Evolutionary conservation across 768 basidiomycete genomes (phyloP), one percentile per base, ranked within the genome.

Genomic region (Pulveroboletus sp.): DNA sequence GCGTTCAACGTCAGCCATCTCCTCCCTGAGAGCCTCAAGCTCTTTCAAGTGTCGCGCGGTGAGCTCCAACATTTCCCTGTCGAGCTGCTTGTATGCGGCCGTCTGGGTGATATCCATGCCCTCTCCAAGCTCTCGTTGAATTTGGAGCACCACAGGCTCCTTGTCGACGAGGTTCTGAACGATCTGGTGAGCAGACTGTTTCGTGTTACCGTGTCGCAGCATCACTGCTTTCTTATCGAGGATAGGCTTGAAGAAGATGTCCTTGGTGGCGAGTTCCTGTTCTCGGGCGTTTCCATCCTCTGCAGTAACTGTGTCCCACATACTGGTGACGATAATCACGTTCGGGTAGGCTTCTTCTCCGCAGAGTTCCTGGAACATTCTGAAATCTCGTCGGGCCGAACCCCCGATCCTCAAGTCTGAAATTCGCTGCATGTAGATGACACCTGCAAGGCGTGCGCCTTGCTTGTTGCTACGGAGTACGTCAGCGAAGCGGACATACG

Each of bases 361-460:
- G 46, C 80, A 82, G 22, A 82, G 69, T 57, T 74, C 69, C 27
- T 73, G 65, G 66, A 81, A 80, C 69, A 80, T 73, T 43, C 70
- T 68, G 48, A 78, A 75, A 56, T 77, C 78, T 49, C 73, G 71
- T 17, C 68, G 69, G 12, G 77, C 73, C 26, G 73, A 73, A 13
- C 75, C 75, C 29, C 74, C 74, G 55, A 81, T 69, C 46, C 75
- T 71, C 62, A 72, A 59, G 57, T 80, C 79, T 17, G 67, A 68
- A 39, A 81, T 81, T 0, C 78, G 68, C 50, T 79, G 79, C 65
- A 79, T 69, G 51, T 80, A 80, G 42, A 80, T 71, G 44, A 80
- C 73, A 4, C 78, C 78, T 0, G 73, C 68, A 5, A 80, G 59
- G 34, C 67, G 73, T 55, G 58, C 66, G 45, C 60, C 65, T 41